phyloP scores from a whole-genome alignment of 2,329 filamentous ascomycete species.

The Teratosphaeriaceae sp. region DNA sequence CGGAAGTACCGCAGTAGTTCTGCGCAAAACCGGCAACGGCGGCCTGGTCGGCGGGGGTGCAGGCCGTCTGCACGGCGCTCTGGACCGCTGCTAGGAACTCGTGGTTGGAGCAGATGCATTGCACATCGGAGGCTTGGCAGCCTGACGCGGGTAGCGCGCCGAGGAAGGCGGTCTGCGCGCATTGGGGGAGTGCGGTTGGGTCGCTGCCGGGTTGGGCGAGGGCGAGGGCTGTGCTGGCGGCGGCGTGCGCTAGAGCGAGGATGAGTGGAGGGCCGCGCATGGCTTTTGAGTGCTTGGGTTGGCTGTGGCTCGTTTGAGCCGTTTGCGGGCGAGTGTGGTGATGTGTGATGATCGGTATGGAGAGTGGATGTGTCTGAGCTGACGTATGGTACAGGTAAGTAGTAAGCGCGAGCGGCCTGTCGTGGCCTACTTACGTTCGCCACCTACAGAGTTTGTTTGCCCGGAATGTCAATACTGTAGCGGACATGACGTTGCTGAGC shows the following conservation, averaged over 20 bases:
- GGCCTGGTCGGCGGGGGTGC: slow-evolving; percentile 9
- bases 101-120: slow-evolving; percentile 15
- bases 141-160: slow-evolving; percentile 12
- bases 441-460: no score
- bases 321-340: background rate
- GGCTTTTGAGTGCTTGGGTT: background rate
- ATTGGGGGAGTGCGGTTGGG: slow-evolving; percentile 8
- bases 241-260: slow-evolving; percentile 4
- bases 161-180: slow-evolving; percentile 11
- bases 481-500: background rate
- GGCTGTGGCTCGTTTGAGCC: background rate
- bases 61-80: slow-evolving; percentile 8
- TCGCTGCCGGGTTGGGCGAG: slow-evolving; percentile 3
- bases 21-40: slow-evolving; percentile 9
- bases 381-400: no score
- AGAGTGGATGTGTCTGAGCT: no score
- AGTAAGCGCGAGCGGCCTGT: no score
- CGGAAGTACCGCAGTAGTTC: slow-evolving; percentile 10
- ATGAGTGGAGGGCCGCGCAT: background rate
- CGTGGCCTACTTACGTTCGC: no score
- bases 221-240: background rate
- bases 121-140: slow-evolving; percentile 10
- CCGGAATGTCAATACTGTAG: no score
- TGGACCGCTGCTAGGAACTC: slow-evolving; percentile 7
- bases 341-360: background rate